phyloP scores from a whole-genome alignment of 106 monocot genomes.

The Acanthochlamys bracteata region DNA sequence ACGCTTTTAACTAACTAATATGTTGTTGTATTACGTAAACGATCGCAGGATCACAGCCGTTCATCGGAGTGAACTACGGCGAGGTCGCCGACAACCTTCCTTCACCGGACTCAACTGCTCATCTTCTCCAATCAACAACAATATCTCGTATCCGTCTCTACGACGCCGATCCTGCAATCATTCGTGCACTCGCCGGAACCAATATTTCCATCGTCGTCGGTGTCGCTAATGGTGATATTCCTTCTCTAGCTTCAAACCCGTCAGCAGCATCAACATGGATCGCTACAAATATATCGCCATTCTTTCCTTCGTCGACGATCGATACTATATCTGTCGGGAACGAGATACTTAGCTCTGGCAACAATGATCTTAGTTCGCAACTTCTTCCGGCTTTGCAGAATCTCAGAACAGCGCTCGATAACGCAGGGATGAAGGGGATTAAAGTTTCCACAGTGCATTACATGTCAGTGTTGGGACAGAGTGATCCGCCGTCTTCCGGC shows the following conservation, averaged over 20 bases:
- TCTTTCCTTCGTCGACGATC: conserved; percentile 11
- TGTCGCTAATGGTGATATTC: conserved; percentile 23
- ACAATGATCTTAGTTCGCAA: not conserved
- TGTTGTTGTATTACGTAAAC: not conserved
- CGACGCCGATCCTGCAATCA: conserved; percentile 13
- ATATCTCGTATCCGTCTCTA: conserved; percentile 25
- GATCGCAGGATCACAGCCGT: conserved; percentile 6
- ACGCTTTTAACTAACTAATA: not conserved
- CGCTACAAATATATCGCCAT: conserved; percentile 11
- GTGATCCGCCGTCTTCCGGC: conserved; percentile 52
- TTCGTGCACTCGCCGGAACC: conserved; percentile 17
- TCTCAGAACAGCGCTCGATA: conserved; percentile 8
- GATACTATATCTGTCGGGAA: conserved; percentile 12
- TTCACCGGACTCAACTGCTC: conserved; percentile 1
- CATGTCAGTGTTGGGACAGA: conserved; percentile 50
- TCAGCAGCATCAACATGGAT: conserved; percentile 16
- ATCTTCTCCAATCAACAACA: conserved; percentile 14
- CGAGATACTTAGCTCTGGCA: conserved; percentile 20
- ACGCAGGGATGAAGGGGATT: conserved; percentile 1
- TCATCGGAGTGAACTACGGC: conserved; percentile 27
- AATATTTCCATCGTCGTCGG: conserved; percentile 9
- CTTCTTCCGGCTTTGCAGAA: conserved; percentile 22
- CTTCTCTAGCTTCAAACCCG: conserved; percentile 9
- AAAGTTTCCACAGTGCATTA: conserved; percentile 51
- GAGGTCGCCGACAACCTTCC: conserved; percentile 13